Evolutionary conservation across 331 rosid genomes (phyloP).

Genomic region (Ulmus americana): DNA sequence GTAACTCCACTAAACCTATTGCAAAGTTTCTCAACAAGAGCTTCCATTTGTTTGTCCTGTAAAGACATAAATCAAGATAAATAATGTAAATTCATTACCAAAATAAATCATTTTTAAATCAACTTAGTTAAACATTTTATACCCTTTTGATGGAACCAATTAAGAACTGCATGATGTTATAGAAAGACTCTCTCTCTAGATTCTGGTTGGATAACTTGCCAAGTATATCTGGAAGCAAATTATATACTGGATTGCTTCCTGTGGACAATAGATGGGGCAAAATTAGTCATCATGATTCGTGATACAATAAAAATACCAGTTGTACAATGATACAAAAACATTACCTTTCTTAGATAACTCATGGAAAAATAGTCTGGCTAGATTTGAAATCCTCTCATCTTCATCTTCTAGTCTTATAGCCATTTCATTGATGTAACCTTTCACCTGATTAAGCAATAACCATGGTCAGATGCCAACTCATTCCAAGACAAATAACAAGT

Average conservation of each 20-base stretch:
- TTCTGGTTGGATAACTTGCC: conserved; percentile 78
- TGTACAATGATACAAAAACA: conserved; percentile 1
- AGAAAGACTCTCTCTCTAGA: conserved; percentile 65
- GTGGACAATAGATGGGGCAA: conserved; percentile 21
- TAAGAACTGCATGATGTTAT: conserved; percentile 89
- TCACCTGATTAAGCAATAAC: conserved; percentile 51
- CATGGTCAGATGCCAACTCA: conserved; percentile 29
- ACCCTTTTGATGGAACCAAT: conserved; percentile 96
- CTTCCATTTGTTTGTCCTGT: conserved; percentile 94
- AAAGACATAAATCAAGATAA: conserved; percentile 29
- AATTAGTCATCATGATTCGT: background rate
- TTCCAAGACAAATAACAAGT: conserved; percentile 14
- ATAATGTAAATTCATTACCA: conserved; percentile 15
- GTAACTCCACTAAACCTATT: conserved; percentile 83
- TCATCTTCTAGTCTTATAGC: conserved; percentile 81
- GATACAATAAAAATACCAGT: conserved; percentile 20
- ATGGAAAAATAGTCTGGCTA: conserved; percentile 76
- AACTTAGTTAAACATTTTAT: conserved; percentile 13
- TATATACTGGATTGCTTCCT: conserved; percentile 93
- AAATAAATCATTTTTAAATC: conserved; percentile 16
- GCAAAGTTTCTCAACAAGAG: conserved; percentile 93
- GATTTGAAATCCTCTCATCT: conserved; percentile 79
- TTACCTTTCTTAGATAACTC: conserved; percentile 96
- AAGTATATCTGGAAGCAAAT: conserved; percentile 91
- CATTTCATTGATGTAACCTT: conserved; percentile 92